Percentiles rank a stretch among this genome's conserved stretches.
These are phyloP conservation scores for Chenopodium suecicum DNA, from an alignment of 148 eudicot genomes.

Conservation along the genomic window DNA sequence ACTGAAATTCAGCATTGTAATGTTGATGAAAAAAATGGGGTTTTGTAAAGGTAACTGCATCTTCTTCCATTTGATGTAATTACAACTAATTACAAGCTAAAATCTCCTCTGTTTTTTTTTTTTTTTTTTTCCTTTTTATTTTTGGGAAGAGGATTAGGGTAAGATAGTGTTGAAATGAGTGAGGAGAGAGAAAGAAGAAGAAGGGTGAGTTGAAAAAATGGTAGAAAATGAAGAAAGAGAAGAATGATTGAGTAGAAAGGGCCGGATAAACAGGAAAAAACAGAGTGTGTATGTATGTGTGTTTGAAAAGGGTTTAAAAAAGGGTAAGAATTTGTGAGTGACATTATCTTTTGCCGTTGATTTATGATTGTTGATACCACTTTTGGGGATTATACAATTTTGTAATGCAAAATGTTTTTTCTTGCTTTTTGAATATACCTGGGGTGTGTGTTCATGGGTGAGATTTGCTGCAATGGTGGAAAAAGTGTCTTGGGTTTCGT, in stretches of 20 bases:
- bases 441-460: neutral
- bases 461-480: too few species aligned
- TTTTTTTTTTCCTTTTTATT: neutral
- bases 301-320: conserved; percentile 10
- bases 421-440: conserved; percentile 26
- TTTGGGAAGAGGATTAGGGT: neutral
- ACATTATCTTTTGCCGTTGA: conserved; percentile 6
- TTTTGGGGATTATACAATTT: conserved; percentile 6
- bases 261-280: conserved; percentile 32
- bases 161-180: neutral
- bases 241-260: conserved; percentile 11
- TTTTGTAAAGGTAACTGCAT: conserved; percentile 2
- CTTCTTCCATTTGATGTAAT: conserved; percentile 36
- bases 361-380: conserved; percentile 8
- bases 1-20: conserved; percentile 22
- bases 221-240: neutral
- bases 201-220: conserved; percentile 18
- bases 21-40: conserved; percentile 10
- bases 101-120: neutral
- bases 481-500: conserved; percentile 6
- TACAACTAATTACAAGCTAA: neutral
- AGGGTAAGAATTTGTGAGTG: conserved; percentile 9
- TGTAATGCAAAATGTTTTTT: neutral
- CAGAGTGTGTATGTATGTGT: conserved; percentile 18
- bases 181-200: conserved; percentile 7